Conservation (phyloP, 495 filamentous ascomycete genomes). For the Wilcoxina mikolae region DNA sequence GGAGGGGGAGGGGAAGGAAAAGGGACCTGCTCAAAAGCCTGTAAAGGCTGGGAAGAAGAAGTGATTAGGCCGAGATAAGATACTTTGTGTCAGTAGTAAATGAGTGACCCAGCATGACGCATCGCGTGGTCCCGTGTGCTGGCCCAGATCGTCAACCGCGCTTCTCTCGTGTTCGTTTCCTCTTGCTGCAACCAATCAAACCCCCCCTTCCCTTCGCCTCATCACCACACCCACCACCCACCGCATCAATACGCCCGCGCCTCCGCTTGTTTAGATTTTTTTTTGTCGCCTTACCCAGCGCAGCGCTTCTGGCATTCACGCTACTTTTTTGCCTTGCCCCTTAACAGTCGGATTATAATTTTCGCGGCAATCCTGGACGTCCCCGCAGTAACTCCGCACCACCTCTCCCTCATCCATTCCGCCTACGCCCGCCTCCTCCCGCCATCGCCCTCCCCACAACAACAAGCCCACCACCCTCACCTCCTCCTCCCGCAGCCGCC, state of each 20-base stretch:
- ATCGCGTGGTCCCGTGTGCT: neutral
- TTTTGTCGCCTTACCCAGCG: neutral
- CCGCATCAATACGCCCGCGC: neutral
- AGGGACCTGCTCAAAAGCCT: too few relatives aligned
- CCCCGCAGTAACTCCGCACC: neutral
- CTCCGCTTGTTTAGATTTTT: neutral
- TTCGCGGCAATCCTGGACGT: constrained; percentile 1
- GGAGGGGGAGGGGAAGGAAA: too few relatives aligned
- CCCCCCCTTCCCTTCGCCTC: neutral
- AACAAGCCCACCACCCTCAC: constrained; percentile 3
- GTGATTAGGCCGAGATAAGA: too few relatives aligned
- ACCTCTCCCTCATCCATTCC: constrained; percentile 1
- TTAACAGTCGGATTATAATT: too few relatives aligned
- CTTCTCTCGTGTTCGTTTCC: neutral
- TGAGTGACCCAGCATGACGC: neutral
- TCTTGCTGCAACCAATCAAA: neutral
- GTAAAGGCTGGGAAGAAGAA: too few relatives aligned
- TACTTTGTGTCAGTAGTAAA: too few relatives aligned
- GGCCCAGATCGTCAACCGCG: neutral
- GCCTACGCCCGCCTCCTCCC: constrained; percentile 2
- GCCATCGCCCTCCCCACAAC: constrained; percentile 1
- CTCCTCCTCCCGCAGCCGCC: neutral
- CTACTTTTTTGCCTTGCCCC: too few relatives aligned
- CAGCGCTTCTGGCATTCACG: too few relatives aligned
- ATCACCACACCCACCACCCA: neutral